Evolutionary conservation across 2,329 filamentous ascomycete genomes (phyloP), one percentile per base, ranked within the genome.

Genomic region (Thermoascus crustaceus): DNA sequence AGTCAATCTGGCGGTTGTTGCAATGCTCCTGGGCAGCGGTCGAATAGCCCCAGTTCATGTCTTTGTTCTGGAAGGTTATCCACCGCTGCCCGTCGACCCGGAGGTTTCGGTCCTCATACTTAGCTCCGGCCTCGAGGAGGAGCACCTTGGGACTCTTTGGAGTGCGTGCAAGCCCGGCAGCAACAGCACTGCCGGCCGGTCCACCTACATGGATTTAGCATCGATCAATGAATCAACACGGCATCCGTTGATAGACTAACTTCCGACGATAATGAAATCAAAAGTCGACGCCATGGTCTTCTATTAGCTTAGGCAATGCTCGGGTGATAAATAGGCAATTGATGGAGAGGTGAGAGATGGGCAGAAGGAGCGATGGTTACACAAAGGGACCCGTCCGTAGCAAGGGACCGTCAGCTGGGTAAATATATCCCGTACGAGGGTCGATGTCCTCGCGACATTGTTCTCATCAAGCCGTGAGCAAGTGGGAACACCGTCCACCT

Each of bases 111-210:
- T 72, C 66, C 2, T 68, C 63, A 31, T 76, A 72, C 5, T 49
- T 45, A 2, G 63, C 57, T 7, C 78, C 78, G 1, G 76, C 77
- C 54, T 82, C 78, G 2, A 82, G 55, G 1, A 82, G 64, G 2
- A 81, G 66, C 1, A 82, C 68, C 0, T 52, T 63, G 0, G 76
- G 77, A 6, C 56, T 61, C 22, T 63, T 61, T 0, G 61, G 23
- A 0, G 70, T 59, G 11, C 61, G 54, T 2, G 74, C 67, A 3
- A 82, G 67, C 1, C 63, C 58, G 1, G 69, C 57, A 0, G 78
- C 77, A 9, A 80, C 49, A 1, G 71, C 60, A 32, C 70, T 70
- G 5, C 78, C 78, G 5, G 78, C 67, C 2, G 78, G 72, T n/a
- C 78, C 77, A 41, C 66, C 75, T 76, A 39, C 9, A 17, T 32